Evolutionary conservation across 148 eudicot genomes (phyloP).

Genomic region (Amaranthus hypochondriacus): DNA sequence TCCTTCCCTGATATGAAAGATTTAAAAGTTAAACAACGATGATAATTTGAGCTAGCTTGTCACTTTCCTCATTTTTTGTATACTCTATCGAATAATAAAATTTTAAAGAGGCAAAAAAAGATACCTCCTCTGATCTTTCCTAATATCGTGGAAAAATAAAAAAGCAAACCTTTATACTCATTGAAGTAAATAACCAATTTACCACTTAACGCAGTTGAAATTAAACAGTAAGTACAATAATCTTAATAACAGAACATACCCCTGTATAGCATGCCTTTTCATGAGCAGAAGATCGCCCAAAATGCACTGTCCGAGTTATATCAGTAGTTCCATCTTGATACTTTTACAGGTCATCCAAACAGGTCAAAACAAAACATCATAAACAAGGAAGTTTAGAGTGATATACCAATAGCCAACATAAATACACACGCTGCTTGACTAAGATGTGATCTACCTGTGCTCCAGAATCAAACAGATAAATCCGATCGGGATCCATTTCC

Average conservation of each 20-base stretch:
- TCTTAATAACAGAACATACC: constrained; percentile 42
- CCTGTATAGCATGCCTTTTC: constrained; percentile 91
- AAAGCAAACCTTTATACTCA: no score
- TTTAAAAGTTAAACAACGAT: no score
- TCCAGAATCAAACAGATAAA: constrained; percentile 89
- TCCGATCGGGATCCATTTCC: constrained; percentile 82
- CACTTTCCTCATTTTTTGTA: no score
- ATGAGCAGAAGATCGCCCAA: constrained; percentile 87
- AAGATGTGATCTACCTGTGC: constrained; percentile 64
- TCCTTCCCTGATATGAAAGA: no score
- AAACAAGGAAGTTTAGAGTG: constrained; percentile 5
- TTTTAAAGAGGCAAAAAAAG: no score
- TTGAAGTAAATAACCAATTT: no score
- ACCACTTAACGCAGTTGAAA: not conserved
- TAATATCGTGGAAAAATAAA: no score
- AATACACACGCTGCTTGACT: constrained; percentile 7
- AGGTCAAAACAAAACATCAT: constrained; percentile 10
- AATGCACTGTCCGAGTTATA: constrained; percentile 94
- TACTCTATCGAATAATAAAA: no score
- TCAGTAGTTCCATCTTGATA: constrained; percentile 97
- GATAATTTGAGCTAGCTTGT: no score
- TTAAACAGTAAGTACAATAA: not conserved
- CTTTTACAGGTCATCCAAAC: constrained; percentile 33
- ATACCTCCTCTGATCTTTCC: no score
- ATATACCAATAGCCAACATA: not conserved